Base-by-base conservation (phyloP, 2,329 filamentous ascomycete genomes). In the Helotiales sp. region DNA sequence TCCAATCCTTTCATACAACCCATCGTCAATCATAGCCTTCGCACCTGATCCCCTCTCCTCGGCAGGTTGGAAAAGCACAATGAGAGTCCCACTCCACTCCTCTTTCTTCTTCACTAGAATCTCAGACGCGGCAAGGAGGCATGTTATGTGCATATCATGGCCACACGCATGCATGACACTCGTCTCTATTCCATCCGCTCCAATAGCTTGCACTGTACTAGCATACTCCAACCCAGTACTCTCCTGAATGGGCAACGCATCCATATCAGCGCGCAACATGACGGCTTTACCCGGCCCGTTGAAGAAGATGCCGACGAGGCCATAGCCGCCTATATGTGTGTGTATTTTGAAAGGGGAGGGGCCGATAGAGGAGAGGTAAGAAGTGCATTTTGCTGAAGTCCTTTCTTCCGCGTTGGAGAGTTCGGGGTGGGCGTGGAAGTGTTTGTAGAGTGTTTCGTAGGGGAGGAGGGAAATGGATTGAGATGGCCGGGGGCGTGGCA, bases 151-250 rank as follows among this genome's bases (percentile, higher is more conserved):
- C 79, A 89, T 86, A 71, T 90, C 88, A 72, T 91, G 89, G 0
- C 89, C 89, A 75, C 88, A 91, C 24, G 88, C 88, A 76, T 91
- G 89, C 88, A 91, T 91, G 0, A 89, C 85, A 0, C 85, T 84
- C 61, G 83, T 83, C 63, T 81, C 78, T 0, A 79, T 75, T 0
- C 85, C 86, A 8, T 85, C 80, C 2, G 75, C 65, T 69, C 84
- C 82, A 34, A 77, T 24, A 37, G 68, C 69, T 5, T n/a, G 64
- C 8, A 68, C 78, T 13, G 73, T 83, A 72, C 86, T 88, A 0
- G 86, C 83, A 72, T 89, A 90, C 0, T 78, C 72, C 0, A 90
- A 76, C 0, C 81, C 82, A 0, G 87, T 89, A 22, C 79, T 76
- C 74, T 90, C 88, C 64, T 82, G 71, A 0, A 90, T 79, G 0